Evolutionary conservation across 2,329 filamentous ascomycete genomes (phyloP).

Genomic region (Hymenoscyphus albidus): DNA sequence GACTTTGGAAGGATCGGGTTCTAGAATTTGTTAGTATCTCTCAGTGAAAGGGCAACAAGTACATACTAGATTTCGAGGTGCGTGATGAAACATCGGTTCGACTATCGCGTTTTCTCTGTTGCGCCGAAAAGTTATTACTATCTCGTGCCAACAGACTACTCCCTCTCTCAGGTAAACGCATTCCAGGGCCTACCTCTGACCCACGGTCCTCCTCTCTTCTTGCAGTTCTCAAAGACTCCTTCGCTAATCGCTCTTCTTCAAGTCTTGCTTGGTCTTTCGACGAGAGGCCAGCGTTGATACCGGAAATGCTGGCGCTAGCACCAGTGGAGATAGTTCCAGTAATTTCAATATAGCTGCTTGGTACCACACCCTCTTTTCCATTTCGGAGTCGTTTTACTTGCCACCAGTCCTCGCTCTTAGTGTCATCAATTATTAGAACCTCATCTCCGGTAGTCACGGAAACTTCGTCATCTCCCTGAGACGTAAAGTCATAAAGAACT

Average conservation of each 20-base stretch:
- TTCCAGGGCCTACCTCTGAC: conserved; percentile 73
- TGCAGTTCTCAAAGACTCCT: conserved; percentile 66
- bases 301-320: conserved; percentile 44
- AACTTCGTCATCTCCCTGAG: conserved; percentile 93
- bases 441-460: conserved; percentile 88
- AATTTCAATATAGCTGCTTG: conserved; percentile 92
- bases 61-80: conserved; percentile 69
- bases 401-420: conserved; percentile 97
- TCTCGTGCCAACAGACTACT: conserved; percentile 71
- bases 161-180: conserved; percentile 71
- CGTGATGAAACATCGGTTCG: conserved; percentile 53
- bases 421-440: conserved; percentile 83
- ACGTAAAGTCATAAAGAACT: conserved; percentile 93
- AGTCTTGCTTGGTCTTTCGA: conserved; percentile 71
- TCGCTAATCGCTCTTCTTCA: conserved; percentile 81
- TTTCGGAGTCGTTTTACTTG: conserved; percentile 87
- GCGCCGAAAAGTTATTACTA: conserved; percentile 62
- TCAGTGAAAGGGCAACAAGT: background rate
- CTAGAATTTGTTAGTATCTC: conserved; percentile 42
- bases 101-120: conserved; percentile 71
- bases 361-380: conserved; percentile 91
- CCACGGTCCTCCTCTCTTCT: conserved; percentile 55
- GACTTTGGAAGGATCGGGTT: conserved; percentile 78
- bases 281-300: conserved; percentile 59
- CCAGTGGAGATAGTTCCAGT: conserved; percentile 57